A percentile compares a stretch with the other conserved stretches of the same genome.
Evolutionary conservation across 805 yeast genomes (phyloP).

Genomic region (Monosporozyma servazzii): DNA sequence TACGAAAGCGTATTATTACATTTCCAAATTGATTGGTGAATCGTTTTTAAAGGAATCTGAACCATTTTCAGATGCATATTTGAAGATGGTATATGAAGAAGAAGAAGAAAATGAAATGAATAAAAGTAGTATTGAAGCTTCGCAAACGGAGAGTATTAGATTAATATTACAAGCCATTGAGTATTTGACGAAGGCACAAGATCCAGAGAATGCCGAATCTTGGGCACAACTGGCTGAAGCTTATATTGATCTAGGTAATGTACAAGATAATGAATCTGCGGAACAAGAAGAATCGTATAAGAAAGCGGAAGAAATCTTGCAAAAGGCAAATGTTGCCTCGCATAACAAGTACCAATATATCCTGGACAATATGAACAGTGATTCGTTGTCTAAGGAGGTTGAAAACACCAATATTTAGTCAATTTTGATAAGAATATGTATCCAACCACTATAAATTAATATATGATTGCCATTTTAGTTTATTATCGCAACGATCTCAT

Average conservation of each 20-base stretch:
- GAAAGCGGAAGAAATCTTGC: conserved; percentile 59
- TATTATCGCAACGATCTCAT: no score
- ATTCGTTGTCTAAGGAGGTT: conserved; percentile 13
- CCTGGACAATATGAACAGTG: conserved; percentile 39
- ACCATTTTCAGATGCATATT: conserved; percentile 44
- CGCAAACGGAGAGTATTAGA: conserved; percentile 41
- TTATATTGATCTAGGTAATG: conserved; percentile 65
- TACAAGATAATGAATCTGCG: conserved; percentile 51
- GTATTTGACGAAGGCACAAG: conserved; percentile 50
- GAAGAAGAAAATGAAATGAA: conserved; percentile 25
- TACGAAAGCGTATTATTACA: conserved; percentile 29
- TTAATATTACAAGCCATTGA: conserved; percentile 46
- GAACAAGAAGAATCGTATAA: conserved; percentile 61
- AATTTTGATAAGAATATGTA: no score
- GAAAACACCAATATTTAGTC: neutral
- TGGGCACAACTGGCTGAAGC: conserved; percentile 88
- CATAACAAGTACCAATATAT: conserved; percentile 65
- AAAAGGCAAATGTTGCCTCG: conserved; percentile 69
- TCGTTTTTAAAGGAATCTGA: conserved; percentile 58
- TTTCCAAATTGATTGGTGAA: conserved; percentile 51
- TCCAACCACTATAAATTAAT: no score
- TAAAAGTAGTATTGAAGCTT: conserved; percentile 25
- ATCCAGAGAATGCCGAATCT: conserved; percentile 65
- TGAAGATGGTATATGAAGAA: conserved; percentile 42
- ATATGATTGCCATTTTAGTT: no score